These are phyloP conservation scores for Penicillium sp. DNA, from an alignment of 2,329 filamentous ascomycete species.

Conservation along the genomic window DNA sequence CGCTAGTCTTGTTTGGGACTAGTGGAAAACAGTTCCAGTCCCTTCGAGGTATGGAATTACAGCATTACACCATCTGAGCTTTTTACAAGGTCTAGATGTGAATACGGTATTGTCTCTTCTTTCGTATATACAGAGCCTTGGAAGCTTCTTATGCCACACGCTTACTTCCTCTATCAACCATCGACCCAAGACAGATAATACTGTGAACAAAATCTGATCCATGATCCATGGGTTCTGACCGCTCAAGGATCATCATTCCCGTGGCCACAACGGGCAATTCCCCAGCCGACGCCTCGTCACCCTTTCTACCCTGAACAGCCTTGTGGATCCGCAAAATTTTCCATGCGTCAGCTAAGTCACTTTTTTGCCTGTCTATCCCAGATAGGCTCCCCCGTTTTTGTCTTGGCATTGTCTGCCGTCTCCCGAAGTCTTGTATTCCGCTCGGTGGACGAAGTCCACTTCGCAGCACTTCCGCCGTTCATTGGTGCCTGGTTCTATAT, in stretches of 20 bases:
- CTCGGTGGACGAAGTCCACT: not conserved
- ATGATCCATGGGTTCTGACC: slow-evolving; percentile 1
- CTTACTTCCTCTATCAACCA: not conserved
- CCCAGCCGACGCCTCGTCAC: slow-evolving; percentile 7
- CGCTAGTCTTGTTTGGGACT: slow-evolving; percentile 13
- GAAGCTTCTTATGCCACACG: no score
- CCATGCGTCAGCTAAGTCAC: slow-evolving; percentile 1
- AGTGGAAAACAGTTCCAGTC: not conserved
- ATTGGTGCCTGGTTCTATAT: slow-evolving; percentile 7
- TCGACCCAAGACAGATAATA: not conserved
- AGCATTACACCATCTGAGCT: no score
- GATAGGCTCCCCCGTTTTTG: slow-evolving; percentile 8
- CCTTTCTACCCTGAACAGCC: slow-evolving; percentile 4
- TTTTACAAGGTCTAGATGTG: not conserved
- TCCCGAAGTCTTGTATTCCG: not conserved
- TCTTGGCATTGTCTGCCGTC: slow-evolving; percentile 6
- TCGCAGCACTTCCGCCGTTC: not conserved
- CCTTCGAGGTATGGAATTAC: not conserved
- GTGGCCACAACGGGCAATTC: not conserved
- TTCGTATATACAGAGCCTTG: no score
- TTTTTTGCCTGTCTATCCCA: not conserved
- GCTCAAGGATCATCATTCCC: slow-evolving; percentile 7
- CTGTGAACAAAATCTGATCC: not conserved
- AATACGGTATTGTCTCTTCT: no score
- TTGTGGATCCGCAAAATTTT: slow-evolving; percentile 6